Conservation (phyloP, 768 basidiomycete species). For the Kwoniella newhampshirensis region DNA sequence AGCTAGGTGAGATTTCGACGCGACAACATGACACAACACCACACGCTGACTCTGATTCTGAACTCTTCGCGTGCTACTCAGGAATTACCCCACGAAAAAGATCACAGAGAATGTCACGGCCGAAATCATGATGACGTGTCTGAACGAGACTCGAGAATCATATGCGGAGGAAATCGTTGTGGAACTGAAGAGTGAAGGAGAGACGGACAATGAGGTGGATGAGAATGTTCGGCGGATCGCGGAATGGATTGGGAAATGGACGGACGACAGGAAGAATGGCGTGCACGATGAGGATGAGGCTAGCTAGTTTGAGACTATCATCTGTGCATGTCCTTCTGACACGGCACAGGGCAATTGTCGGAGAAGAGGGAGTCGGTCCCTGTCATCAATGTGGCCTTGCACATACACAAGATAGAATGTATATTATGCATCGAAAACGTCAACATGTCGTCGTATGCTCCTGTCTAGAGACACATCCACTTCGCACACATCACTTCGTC, state of each 20-base stretch:
- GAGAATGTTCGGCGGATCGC: constrained; percentile 81
- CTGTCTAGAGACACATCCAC: too few species aligned
- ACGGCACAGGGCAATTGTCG: too few species aligned
- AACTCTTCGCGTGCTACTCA: constrained; percentile 54
- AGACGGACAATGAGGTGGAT: constrained; percentile 72
- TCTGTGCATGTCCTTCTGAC: too few species aligned
- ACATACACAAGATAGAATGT: not conserved
- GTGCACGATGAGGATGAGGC: constrained; percentile 23
- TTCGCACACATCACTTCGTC: too few species aligned
- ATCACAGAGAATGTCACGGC: constrained; percentile 98
- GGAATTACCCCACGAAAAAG: constrained; percentile 84
- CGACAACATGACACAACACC: too few species aligned
- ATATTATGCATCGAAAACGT: not conserved
- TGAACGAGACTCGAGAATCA: constrained; percentile 81
- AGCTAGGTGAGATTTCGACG: constrained; percentile 63
- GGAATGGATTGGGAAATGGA: constrained; percentile 83
- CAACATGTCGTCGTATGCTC: not conserved
- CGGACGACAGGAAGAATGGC: constrained; percentile 45
- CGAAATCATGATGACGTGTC: constrained; percentile 92
- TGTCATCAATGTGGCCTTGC: too few species aligned
- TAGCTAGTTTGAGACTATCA: too few species aligned
- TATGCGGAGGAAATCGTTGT: constrained; percentile 85
- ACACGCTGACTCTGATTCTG: too few species aligned
- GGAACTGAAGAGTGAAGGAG: constrained; percentile 64
- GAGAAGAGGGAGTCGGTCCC: too few species aligned